Percentiles rank a stretch among this genome's conserved stretches.
Evolutionary conservation across 2,329 filamentous ascomycete species (phyloP).

Genomic region (Thielaviopsis ethacetica): DNA sequence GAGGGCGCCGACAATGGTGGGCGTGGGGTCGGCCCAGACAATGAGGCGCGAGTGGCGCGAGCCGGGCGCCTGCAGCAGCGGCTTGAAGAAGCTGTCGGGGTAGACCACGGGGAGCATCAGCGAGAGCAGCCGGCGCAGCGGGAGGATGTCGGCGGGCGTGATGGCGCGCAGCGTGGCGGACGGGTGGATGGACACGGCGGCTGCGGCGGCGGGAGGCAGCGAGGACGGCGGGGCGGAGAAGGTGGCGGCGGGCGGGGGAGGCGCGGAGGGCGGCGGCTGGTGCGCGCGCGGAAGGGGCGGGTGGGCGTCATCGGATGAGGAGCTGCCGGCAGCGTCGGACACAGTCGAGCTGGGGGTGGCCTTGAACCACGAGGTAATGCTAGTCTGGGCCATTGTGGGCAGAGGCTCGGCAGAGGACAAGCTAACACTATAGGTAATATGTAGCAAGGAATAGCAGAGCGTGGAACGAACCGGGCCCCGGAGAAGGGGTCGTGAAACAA

Average conservation of each 20-base stretch:
- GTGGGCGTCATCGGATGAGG: slow-evolving; percentile 15
- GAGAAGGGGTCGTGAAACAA: too few species aligned
- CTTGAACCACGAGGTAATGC: slow-evolving; percentile 47
- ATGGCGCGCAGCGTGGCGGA: slow-evolving; percentile 38
- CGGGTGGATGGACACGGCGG: slow-evolving; percentile 23
- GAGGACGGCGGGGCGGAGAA: slow-evolving; percentile 12
- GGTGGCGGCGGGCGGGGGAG: slow-evolving; percentile 14
- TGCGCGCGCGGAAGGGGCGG: slow-evolving; percentile 14
- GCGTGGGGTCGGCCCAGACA: slow-evolving; percentile 32
- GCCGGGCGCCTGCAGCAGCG: slow-evolving; percentile 30
- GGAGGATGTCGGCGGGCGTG: slow-evolving; percentile 33
- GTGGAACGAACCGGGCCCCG: too few species aligned
- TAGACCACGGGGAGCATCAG: slow-evolving; percentile 49
- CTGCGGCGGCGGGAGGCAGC: slow-evolving; percentile 16
- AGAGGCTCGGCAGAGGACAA: too few species aligned
- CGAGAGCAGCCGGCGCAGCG: slow-evolving; percentile 47
- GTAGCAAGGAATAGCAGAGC: not conserved
- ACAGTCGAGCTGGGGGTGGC: slow-evolving; percentile 14
- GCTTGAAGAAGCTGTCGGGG: slow-evolving; percentile 45
- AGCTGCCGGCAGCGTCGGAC: slow-evolving; percentile 19
- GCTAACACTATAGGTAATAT: too few species aligned
- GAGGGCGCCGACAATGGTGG: slow-evolving; percentile 42
- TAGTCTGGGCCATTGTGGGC: slow-evolving; percentile 31
- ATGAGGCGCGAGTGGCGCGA: slow-evolving; percentile 44
- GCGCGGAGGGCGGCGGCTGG: slow-evolving; percentile 18